Percentiles rank a stretch among this genome's conserved stretches.
Conservation (phyloP, 306 rosid species). For the Pyrus betulifolia region DNA sequence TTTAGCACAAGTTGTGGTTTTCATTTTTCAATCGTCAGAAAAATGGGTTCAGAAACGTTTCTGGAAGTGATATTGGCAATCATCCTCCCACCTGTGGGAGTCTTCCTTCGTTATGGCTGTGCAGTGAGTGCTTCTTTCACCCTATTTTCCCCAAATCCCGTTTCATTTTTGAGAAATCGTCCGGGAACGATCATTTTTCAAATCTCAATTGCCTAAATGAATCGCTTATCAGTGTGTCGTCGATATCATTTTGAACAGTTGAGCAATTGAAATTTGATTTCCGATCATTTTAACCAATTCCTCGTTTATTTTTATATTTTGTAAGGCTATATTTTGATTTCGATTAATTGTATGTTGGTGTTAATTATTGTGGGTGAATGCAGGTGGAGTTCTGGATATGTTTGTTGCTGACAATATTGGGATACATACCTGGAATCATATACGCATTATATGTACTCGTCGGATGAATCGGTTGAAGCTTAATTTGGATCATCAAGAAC, state of each 20-base stretch:
- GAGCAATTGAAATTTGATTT: neutral
- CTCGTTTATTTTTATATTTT: no score
- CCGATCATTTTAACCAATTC: no score
- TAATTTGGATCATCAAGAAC: neutral
- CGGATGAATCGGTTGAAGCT: slow-evolving; percentile 13
- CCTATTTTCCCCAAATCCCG: no score
- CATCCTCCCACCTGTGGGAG: slow-evolving; percentile 64
- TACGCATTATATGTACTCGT: slow-evolving; percentile 61
- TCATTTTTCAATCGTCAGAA: neutral
- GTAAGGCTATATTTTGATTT: neutral
- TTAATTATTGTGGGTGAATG: slow-evolving; percentile 6
- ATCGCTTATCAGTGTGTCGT: no score
- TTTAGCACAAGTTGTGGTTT: neutral
- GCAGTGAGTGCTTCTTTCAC: slow-evolving; percentile 25
- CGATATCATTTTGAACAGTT: neutral
- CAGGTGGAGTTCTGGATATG: slow-evolving; percentile 68
- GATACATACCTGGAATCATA: slow-evolving; percentile 66
- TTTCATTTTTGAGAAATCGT: neutral
- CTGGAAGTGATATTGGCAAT: slow-evolving; percentile 53
- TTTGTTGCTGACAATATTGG: slow-evolving; percentile 49
- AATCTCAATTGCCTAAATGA: neutral
- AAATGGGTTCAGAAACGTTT: slow-evolving; percentile 61
- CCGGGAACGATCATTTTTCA: neutral
- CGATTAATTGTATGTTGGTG: neutral
- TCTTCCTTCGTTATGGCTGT: slow-evolving; percentile 62